Conservation (phyloP, 176 grass and related monocot species). For the Secale cereale region DNA sequence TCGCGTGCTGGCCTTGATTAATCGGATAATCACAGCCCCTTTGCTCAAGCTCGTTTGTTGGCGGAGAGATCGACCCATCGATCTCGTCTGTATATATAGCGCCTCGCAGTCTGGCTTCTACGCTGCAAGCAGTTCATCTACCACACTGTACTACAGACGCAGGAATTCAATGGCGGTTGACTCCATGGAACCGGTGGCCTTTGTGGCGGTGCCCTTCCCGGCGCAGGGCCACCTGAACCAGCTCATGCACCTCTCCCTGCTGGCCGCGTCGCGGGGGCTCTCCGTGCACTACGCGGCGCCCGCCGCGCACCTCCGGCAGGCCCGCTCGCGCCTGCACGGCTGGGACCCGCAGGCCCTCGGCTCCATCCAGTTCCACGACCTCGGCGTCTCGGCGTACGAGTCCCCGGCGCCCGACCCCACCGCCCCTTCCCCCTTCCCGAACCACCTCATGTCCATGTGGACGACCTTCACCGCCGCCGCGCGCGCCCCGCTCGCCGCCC, state of each 20-base stretch:
- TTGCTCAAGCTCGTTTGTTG: too few relatives aligned
- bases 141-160: background rate
- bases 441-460: slow-evolving; percentile 33
- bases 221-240: slow-evolving; percentile 18
- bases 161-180: background rate
- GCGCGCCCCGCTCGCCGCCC: slow-evolving; percentile 28
- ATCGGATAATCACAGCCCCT: background rate
- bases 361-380: slow-evolving; percentile 29
- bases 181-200: background rate
- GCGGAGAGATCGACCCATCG: background rate
- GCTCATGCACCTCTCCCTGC: slow-evolving; percentile 10
- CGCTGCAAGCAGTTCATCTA: background rate
- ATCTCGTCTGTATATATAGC: background rate
- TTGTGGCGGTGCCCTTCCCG: background rate
- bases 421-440: slow-evolving; percentile 16
- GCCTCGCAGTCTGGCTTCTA: background rate
- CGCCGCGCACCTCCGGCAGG: background rate
- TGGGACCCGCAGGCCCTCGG: background rate
- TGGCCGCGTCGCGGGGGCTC: slow-evolving; percentile 11
- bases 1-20: background rate
- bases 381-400: slow-evolving; percentile 22
- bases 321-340: background rate
- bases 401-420: slow-evolving; percentile 20
- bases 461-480: slow-evolving; percentile 26
- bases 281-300: slow-evolving; percentile 43